Evolutionary conservation across 164 flowering plant genomes (phyloP).

Genomic region (Aristolochia fimbriata): DNA sequence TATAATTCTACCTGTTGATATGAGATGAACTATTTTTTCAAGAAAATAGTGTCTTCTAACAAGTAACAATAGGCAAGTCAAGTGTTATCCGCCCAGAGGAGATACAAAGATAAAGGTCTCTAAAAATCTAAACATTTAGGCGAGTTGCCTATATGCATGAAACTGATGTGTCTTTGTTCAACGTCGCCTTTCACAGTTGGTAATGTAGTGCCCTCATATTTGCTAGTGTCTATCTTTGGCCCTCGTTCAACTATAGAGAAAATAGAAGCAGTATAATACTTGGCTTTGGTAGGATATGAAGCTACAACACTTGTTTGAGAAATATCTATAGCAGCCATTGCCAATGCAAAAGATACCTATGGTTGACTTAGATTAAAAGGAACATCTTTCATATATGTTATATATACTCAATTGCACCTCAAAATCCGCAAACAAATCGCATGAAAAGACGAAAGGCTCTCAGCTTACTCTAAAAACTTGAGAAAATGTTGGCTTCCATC

Average conservation of each 20-base stretch:
- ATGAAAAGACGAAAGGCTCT: not conserved
- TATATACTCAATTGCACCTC: not conserved
- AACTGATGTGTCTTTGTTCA: constrained; percentile 32
- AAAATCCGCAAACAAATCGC: not conserved
- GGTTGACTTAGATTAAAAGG: not conserved
- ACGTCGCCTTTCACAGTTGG: constrained; percentile 34
- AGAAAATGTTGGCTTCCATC: constrained; percentile 3
- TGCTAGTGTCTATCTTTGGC: constrained; percentile 36
- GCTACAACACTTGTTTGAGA: constrained; percentile 31
- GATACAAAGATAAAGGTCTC: constrained; percentile 31
- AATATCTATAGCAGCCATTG: constrained; percentile 39
- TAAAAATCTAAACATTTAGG: constrained; percentile 33
- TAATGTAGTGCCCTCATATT: constrained; percentile 26
- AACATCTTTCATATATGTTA: no score
- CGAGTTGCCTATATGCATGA: constrained; percentile 47
- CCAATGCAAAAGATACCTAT: constrained; percentile 60
- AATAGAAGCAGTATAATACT: constrained; percentile 31
- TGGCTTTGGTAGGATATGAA: constrained; percentile 34
- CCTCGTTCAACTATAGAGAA: constrained; percentile 37
- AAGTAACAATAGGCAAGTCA: no score
- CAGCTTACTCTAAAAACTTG: constrained; percentile 11
- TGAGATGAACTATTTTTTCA: no score
- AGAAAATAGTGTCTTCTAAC: no score
- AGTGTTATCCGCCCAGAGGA: constrained; percentile 36
- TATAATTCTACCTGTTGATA: no score